Evolutionary conservation across 1,284 basidiomycete genomes (phyloP), one percentile per base, ranked within the genome.

Genomic region (Tilletia walkeri): DNA sequence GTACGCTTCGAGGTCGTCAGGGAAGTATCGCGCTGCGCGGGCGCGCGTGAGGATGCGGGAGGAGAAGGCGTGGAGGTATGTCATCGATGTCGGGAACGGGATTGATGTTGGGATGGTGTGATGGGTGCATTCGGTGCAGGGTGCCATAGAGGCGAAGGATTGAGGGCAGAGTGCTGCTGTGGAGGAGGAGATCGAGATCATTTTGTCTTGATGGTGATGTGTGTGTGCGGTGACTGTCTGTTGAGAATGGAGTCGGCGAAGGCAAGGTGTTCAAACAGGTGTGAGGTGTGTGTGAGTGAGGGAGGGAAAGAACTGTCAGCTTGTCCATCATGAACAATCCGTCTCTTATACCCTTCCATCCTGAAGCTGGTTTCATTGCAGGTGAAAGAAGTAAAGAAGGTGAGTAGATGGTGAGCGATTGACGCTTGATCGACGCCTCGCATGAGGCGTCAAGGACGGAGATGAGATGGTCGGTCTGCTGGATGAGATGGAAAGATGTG

Each of bases 191-290:
- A 63, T 41, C 36, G 59, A 39, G 6, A 63, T 36, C 59, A 63
- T 63, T 39, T 2, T 61, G 6, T 7, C 14, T 14, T 45, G 6
- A 14, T 45, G 41, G 6, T 7, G 6, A 14, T 45, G 41, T 45
- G 41, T 45, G 41, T 45, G 41, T 12, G 41, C 12, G 41, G 41
- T 45, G 41, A 9, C 9, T 45, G 3, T 45, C 9, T 45, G 41
- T 45, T 45, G 41, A 30, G 24, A 30, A 30, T 2, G 24, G 24
- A 2, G 24, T 30, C 24, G 24, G 24, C 24, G 2, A 1, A 30
- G 24, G 41, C 14, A 3, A 14, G 41, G 77, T 91, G 91, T 92
- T 77, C 92, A 93, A 65, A 91, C 89, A 16, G 92, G 93, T 82
- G 54, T 59, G 54, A 30, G 24, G 1, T 30, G 24, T 59, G 30